These are phyloP conservation scores for Mycena amicta DNA, from an alignment of 768 basidiomycete genomes.

Conservation along the genomic window DNA sequence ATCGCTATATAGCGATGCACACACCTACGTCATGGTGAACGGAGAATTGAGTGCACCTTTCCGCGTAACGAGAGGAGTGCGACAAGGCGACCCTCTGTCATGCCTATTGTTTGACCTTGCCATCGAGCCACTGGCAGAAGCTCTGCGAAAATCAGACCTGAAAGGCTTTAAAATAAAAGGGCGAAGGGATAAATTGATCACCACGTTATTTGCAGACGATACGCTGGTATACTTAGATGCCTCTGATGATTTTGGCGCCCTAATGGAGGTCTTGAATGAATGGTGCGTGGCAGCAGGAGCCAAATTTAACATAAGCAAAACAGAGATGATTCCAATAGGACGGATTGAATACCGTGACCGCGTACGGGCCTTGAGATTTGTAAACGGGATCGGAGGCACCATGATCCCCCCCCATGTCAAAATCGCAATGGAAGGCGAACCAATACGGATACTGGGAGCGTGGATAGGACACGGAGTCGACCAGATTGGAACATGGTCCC, in stretches of 20 bases:
- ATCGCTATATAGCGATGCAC: constrained; percentile 23
- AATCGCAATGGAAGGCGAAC: constrained; percentile 30
- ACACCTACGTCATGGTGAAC: constrained; percentile 15
- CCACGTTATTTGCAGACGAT: constrained; percentile 44
- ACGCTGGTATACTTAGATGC: constrained; percentile 37
- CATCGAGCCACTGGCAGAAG: constrained; percentile 38
- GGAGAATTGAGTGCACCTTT: constrained; percentile 15
- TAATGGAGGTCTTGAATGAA: constrained; percentile 28
- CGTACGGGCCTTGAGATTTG: constrained; percentile 2
- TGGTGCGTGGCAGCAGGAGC: constrained; percentile 45
- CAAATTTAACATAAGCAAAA: constrained; percentile 44
- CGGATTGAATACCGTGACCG: constrained; percentile 13
- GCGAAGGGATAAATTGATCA: constrained; percentile 27
- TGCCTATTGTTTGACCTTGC: no score
- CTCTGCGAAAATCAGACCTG: constrained; percentile 31
- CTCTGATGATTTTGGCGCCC: constrained; percentile 27
- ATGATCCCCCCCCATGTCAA: constrained; percentile 24
- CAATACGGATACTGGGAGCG: constrained; percentile 33
- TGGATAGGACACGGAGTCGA: constrained; percentile 32
- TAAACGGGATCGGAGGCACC: neutral
- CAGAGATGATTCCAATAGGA: constrained; percentile 39
- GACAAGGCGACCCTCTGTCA: constrained; percentile 40
- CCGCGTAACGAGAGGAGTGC: constrained; percentile 11
- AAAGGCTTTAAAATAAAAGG: no score
- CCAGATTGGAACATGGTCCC: constrained; percentile 28